Evolutionary conservation across 352 stramenopile species (phyloP), one percentile per base, ranked within the genome.

Genomic region (Globisporangium megalacanthum): DNA sequence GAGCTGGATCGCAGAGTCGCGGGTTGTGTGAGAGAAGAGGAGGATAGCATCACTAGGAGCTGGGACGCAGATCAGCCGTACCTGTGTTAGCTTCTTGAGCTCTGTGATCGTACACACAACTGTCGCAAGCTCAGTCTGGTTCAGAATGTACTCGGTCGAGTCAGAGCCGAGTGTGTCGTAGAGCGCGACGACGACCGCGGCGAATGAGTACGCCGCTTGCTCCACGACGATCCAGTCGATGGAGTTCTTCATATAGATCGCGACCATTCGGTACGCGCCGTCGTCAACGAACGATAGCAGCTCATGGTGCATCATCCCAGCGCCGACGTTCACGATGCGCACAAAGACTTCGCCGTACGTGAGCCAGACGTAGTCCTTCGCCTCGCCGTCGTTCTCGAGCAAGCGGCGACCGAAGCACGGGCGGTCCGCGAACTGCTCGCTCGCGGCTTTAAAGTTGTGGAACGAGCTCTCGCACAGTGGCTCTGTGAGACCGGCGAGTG

Each of bases 221-320:
- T 99, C 96, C 0, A 75, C 79, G 35, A 99, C 68, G 13, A 97
- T 71, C 92, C 96, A 99, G 61, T 99, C 95, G 44, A 96, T 84
- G 14, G 82, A 96, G 67, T 99, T 99, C 66, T 94, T 97, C 77
- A 97, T 97, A 73, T 98, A 99, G 51, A 99, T 83, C 31, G 79
- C 94, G 17, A 98, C 52, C 61, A 97, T 88, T 35, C 72, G 70
- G 19, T 84, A 68, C 7, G 75, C 59, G 4, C 58, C 68, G 20
- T 75, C 70, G 35, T 75, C 70, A 31, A 74, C 52, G 1, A 44
- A 53, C 6, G 74, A 70, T 17, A 90, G 45, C 22, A 90, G 58
- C 4, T 74, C 54, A 8, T 76, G 56, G 19, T 75, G 65, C 56
- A 83, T 69, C 48, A 90, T 64, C 19, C 73, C 80, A 22, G 69